A percentile compares a stretch with the other conserved stretches of the same genome.
These are phyloP conservation scores for Colletotrichum chlorophyti DNA, from an alignment of 2,329 filamentous ascomycete species.

Conservation along the genomic window DNA sequence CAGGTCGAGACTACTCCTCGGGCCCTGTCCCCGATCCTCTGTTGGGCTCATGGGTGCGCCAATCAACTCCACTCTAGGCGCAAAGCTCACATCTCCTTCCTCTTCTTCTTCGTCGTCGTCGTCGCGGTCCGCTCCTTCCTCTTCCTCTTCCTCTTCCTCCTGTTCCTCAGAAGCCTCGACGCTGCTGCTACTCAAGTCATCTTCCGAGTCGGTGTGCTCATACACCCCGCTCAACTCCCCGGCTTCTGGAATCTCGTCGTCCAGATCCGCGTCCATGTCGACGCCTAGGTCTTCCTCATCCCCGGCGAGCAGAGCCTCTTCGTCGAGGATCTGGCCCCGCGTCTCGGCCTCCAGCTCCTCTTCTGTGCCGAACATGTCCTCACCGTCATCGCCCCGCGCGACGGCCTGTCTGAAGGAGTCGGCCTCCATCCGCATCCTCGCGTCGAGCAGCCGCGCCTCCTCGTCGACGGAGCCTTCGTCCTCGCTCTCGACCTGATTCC, in stretches of 20 bases:
- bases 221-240: slow-evolving; percentile 63
- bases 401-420: slow-evolving; percentile 68
- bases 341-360: slow-evolving; percentile 63
- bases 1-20: slow-evolving; percentile 60
- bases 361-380: slow-evolving; percentile 59
- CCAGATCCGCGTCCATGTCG: slow-evolving; percentile 73
- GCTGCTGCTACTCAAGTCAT: slow-evolving; percentile 58
- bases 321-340: slow-evolving; percentile 66
- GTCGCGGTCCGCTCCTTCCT: slow-evolving; percentile 30
- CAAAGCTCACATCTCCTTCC: slow-evolving; percentile 45
- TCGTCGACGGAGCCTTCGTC: no score
- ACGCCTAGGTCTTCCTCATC: slow-evolving; percentile 45
- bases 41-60: slow-evolving; percentile 46
- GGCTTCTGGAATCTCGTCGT: slow-evolving; percentile 74
- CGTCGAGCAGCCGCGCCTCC: slow-evolving; percentile 51
- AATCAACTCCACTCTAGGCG: slow-evolving; percentile 40
- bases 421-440: slow-evolving; percentile 62
- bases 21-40: slow-evolving; percentile 35
- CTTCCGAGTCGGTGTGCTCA: slow-evolving; percentile 81
- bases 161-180: slow-evolving; percentile 29
- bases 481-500: slow-evolving; percentile 43
- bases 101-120: slow-evolving; percentile 32
- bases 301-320: slow-evolving; percentile 60
- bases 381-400: slow-evolving; percentile 55
- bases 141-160: slow-evolving; percentile 31